These are phyloP conservation scores for Rhizopogon roseolus DNA, from an alignment of 768 basidiomycete genomes.

Conservation along the genomic window DNA sequence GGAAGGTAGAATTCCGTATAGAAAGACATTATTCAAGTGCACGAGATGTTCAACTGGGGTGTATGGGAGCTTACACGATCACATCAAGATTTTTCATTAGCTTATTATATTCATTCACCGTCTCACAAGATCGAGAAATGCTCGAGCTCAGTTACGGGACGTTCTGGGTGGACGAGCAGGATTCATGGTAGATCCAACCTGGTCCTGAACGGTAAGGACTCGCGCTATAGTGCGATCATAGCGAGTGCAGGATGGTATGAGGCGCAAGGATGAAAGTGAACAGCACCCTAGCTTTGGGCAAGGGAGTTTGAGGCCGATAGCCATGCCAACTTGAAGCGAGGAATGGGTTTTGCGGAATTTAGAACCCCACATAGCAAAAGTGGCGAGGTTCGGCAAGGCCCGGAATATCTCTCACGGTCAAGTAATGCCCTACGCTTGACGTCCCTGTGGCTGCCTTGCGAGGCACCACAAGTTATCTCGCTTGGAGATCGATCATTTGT, in stretches of 20 bases:
- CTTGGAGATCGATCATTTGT: too few relatives aligned
- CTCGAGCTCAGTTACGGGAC: constrained; percentile 64
- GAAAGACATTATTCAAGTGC: background rate
- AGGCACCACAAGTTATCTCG: too few relatives aligned
- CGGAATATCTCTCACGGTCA: too few relatives aligned
- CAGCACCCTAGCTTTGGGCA: constrained; percentile 57
- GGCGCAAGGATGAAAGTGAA: constrained; percentile 94
- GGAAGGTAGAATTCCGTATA: background rate
- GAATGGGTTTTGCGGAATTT: too few relatives aligned
- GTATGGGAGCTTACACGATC: background rate
- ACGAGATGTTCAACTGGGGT: background rate
- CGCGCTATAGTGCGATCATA: constrained; percentile 77
- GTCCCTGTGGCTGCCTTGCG: too few relatives aligned
- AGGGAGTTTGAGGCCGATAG: constrained; percentile 7
- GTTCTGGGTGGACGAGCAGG: constrained; percentile 61
- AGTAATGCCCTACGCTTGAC: too few relatives aligned
- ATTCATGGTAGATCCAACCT: constrained; percentile 94
- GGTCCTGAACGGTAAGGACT: constrained; percentile 87
- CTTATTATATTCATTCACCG: constrained; percentile 42
- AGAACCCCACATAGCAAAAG: too few relatives aligned
- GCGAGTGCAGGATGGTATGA: constrained; percentile 90
- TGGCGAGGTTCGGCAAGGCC: too few relatives aligned
- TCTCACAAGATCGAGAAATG: constrained; percentile 75
- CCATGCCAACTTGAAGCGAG: too few relatives aligned
- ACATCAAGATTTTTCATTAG: background rate